phyloP scores from a whole-genome alignment of 371 early-diverging fungal species.

The Nematocida homosporus region DNA sequence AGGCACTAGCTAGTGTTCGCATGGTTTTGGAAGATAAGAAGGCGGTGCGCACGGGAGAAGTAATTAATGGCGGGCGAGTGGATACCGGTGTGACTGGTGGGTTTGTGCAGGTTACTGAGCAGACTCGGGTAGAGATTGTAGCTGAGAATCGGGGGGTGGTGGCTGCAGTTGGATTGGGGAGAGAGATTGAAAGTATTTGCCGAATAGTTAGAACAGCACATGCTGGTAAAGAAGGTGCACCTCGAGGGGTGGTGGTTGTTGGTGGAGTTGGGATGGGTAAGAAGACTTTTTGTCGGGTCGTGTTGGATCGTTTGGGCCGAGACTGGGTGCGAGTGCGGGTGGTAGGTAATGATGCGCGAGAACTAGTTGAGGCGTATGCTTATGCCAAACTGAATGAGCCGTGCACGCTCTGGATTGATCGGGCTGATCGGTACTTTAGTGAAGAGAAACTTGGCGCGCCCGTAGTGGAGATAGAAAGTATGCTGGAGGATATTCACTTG shows the following conservation, averaged over 20 bases:
- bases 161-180: conserved; percentile 19
- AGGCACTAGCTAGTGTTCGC: conserved; percentile 27
- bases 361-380: conserved; percentile 30
- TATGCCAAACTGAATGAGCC: conserved; percentile 55
- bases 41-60: background rate
- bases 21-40: conserved; percentile 37
- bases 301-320: conserved; percentile 17
- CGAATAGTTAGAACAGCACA: conserved; percentile 9
- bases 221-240: background rate
- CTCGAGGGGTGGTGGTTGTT: conserved; percentile 8
- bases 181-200: conserved; percentile 1
- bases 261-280: conserved; percentile 45
- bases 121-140: conserved; percentile 33
- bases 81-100: background rate
- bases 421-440: conserved; percentile 18
- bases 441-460: background rate
- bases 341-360: background rate
- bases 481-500: conserved; percentile 31
- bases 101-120: background rate
- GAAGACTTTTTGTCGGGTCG: conserved; percentile 13
- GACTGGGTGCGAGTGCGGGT: conserved; percentile 32
- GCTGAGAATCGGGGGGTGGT: conserved; percentile 1
- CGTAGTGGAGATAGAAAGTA: conserved; percentile 8
- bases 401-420: conserved; percentile 53
- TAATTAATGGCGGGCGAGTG: conserved; percentile 13